Evolutionary conservation across 2,329 filamentous ascomycete genomes (phyloP).

Genomic region (Fusarium sp.): DNA sequence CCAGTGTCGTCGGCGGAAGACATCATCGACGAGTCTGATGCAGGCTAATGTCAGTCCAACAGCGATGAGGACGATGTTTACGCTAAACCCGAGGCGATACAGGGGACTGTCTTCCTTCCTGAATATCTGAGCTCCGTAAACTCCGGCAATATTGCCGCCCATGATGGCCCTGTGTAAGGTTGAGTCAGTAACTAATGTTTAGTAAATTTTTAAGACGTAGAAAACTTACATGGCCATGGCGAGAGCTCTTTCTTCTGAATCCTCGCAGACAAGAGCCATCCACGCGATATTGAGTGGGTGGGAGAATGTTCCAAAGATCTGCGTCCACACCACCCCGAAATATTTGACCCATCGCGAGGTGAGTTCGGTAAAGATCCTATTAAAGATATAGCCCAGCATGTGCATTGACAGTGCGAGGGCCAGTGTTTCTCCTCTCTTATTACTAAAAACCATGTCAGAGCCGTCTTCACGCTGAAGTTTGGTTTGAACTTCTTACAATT

Average conservation of each 20-base stretch:
- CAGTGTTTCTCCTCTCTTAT: constrained; percentile 66
- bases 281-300: constrained; percentile 74
- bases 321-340: constrained; percentile 71
- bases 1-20: no score
- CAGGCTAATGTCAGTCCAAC: constrained; percentile 60
- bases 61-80: constrained; percentile 61
- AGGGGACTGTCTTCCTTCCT: constrained; percentile 65
- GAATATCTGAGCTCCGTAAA: constrained; percentile 75
- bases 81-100: constrained; percentile 67
- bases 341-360: constrained; percentile 61
- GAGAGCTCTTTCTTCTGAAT: constrained; percentile 71
- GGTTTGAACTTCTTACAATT: constrained; percentile 56
- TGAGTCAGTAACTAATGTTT: background rate
- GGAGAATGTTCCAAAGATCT: constrained; percentile 68
- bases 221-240: constrained; percentile 69
- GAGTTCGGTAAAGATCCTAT: constrained; percentile 66
- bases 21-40: constrained; percentile 62
- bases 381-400: constrained; percentile 68
- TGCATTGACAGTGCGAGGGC: constrained; percentile 58
- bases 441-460: constrained; percentile 30
- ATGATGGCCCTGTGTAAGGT: constrained; percentile 65
- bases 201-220: background rate
- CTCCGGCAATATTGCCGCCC: constrained; percentile 74
- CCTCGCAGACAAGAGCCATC: constrained; percentile 70
- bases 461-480: no score